Evolutionary conservation across 1,139 yeast genomes (phyloP), one percentile per base, ranked within the genome.

Genomic region (Geotrichum candidum): DNA sequence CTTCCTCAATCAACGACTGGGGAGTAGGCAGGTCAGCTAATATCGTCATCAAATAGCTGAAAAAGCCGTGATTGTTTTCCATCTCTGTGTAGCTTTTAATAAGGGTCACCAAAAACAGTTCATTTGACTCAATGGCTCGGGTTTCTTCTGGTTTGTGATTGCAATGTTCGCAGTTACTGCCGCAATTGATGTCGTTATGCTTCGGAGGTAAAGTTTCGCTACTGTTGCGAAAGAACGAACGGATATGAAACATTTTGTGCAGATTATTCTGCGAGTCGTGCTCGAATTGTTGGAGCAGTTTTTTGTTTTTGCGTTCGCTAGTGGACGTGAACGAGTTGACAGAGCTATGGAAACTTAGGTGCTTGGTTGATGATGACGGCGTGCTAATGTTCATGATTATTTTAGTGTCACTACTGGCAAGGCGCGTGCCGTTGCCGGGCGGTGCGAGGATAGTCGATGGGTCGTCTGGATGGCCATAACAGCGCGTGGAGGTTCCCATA

Each of bases 41-140:
- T 9, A 62, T 60, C 10, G 61, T n/a, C 1, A 62, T 63, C 1
- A 54, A 50, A 11, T 54, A 23, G 6, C 63, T 62, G 15, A 63
- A 62, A 51, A 63, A 63, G 15, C 65, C 65, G 4, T 48, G 65
- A 9, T 56, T 56, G 35, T 58, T 60, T 48, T 63, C 65, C 23
- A 61, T 45, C 27, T 53, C 56, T n/a, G 57, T 54, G 48, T 60
- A 60, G 22, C 38, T 50, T 25, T 56, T 56, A 25, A 60, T 51
- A 6, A 59, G 59, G 3, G 23, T 13, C 48, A 41, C 48, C 18
- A 41, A 41, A 41, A 41, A 41, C 48, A 41, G 22, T 18, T 41
- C 48, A 6, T 41, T 41, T n/a, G 22, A 15, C 22, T 41, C 23
- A n/a, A 41, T n/a, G n/a, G 22, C 2, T 7, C 10, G 10, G 5